These are phyloP conservation scores for Botrytis aclada DNA, from an alignment of 2,329 filamentous ascomycete genomes.

Conservation along the genomic window DNA sequence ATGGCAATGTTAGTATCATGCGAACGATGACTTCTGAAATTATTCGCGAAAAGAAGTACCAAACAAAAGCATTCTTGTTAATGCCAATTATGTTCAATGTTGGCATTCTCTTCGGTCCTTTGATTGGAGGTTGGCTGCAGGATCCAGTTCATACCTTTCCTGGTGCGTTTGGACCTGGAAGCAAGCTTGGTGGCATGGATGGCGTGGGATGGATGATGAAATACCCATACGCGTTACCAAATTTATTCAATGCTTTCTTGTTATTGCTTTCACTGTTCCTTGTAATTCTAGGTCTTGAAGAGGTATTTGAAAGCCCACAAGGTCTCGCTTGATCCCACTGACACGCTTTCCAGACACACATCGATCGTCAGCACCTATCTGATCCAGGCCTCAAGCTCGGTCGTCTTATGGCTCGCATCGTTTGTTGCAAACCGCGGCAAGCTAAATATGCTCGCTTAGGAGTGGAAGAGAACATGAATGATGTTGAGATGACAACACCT, in stretches of 20 bases:
- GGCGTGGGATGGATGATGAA: background rate
- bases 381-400: background rate
- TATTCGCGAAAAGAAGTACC: slow-evolving; percentile 1
- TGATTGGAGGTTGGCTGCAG: background rate
- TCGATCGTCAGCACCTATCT: background rate
- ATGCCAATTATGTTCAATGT: slow-evolving; percentile 10
- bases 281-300: background rate
- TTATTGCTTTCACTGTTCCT: background rate
- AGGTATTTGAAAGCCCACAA: background rate
- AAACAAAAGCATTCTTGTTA: slow-evolving; percentile 4
- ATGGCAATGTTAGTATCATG: slow-evolving; percentile 2
- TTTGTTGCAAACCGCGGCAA: background rate
- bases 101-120: background rate
- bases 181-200: background rate
- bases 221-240: background rate
- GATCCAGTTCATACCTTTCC: background rate
- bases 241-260: background rate
- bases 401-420: background rate
- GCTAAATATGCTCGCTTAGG: background rate
- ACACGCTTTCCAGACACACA: background rate
- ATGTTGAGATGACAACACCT: slow-evolving; percentile 2
- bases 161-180: background rate
- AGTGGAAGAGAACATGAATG: background rate
- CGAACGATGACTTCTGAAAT: slow-evolving; percentile 4
- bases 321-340: background rate